Percentiles rank a stretch among this genome's conserved stretches.
phyloP scores from a whole-genome alignment of 345 rosid species.

The Excoecaria cochinchinensis region DNA sequence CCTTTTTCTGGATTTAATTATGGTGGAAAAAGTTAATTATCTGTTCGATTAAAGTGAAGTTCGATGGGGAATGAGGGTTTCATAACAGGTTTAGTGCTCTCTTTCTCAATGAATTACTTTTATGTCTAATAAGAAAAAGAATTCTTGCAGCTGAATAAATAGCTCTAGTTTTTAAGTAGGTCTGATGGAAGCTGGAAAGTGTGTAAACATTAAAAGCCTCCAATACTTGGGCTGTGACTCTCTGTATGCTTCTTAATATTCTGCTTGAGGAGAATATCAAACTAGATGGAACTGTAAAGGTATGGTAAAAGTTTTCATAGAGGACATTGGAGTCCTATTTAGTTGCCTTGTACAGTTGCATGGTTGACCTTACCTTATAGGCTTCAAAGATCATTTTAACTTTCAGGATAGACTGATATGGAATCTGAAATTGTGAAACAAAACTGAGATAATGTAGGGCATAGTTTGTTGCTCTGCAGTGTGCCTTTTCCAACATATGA shows the following conservation, averaged over 20 bases:
- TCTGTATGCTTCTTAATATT: no score
- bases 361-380: neutral
- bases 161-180: neutral
- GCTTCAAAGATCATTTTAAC: neutral
- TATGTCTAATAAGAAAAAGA: neutral
- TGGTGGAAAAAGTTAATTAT: neutral
- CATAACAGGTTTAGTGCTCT: neutral
- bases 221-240: neutral
- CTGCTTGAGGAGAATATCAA: neutral
- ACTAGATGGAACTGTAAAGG: neutral
- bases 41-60: neutral
- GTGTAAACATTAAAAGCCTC: neutral
- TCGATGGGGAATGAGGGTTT: neutral
- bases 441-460: neutral
- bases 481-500: neutral
- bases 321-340: neutral
- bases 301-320: neutral
- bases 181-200: neutral
- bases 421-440: neutral
- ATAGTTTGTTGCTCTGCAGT: neutral
- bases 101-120: neutral
- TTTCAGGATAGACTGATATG: neutral
- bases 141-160: neutral
- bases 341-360: neutral
- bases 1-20: slow-evolving; percentile 5